A percentile compares a stretch with the other conserved stretches of the same genome.
Evolutionary conservation across 2,329 filamentous ascomycete genomes (phyloP).

Genomic region (Aspergillus clavatus): DNA sequence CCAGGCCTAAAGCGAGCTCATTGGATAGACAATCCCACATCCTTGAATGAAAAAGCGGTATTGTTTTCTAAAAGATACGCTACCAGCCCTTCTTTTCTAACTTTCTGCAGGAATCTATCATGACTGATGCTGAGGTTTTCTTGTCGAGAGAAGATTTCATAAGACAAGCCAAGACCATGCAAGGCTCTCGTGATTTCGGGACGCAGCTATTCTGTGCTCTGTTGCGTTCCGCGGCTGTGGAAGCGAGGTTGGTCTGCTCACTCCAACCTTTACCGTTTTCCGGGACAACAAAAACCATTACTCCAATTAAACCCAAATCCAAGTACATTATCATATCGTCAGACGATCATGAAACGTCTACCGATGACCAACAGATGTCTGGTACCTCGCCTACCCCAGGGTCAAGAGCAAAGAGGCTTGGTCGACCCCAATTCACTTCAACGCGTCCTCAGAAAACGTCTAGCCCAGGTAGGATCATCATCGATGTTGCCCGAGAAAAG

Average conservation of each 20-base stretch:
- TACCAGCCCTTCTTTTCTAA: conserved; percentile 15
- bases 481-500: not conserved
- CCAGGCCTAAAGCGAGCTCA: conserved; percentile 64
- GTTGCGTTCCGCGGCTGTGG: conserved; percentile 74
- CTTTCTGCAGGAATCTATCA: conserved; percentile 47
- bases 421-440: conserved; percentile 32
- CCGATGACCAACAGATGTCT: conserved; percentile 20
- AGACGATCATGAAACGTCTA: conserved; percentile 30
- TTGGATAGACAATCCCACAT: conserved; percentile 67
- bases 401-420: conserved; percentile 28
- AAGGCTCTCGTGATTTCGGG: conserved; percentile 83
- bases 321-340: conserved; percentile 36
- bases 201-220: conserved; percentile 88
- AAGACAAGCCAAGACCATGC: conserved; percentile 60
- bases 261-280: conserved; percentile 74
- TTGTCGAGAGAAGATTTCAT: conserved; percentile 70
- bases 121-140: conserved; percentile 61
- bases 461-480: conserved; percentile 15
- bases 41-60: conserved; percentile 53
- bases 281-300: conserved; percentile 41
- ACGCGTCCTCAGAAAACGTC: conserved; percentile 16
- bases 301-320: conserved; percentile 38
- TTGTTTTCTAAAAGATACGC: conserved; percentile 8
- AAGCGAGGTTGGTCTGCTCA: conserved; percentile 81
- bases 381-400: conserved; percentile 12